A percentile compares a stretch with the other conserved stretches of the same genome.
phyloP scores from a whole-genome alignment of 2,329 filamentous ascomycete genomes.

The Sphaerulina populicola region DNA sequence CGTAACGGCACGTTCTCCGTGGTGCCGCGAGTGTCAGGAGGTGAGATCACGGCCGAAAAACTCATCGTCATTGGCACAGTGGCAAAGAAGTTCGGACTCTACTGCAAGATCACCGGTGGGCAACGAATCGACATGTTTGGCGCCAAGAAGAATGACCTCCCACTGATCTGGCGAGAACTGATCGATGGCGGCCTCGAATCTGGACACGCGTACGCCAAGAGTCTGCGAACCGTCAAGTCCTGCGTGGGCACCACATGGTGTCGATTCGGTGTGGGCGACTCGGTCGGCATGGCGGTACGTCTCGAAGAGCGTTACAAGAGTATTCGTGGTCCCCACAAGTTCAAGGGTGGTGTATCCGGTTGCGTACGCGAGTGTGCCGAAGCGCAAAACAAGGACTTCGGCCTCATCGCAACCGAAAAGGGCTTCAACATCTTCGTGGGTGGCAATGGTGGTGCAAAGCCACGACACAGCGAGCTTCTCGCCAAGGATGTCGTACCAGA shows the following conservation, averaged over 20 bases:
- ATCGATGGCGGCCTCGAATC: conserved; percentile 81
- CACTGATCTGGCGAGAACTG: conserved; percentile 71
- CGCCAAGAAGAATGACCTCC: conserved; percentile 75
- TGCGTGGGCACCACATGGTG: conserved; percentile 92
- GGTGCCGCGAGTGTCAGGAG: conserved; percentile 70
- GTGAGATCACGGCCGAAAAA: conserved; percentile 81
- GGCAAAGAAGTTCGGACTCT: conserved; percentile 73
- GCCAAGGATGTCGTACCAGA: conserved; percentile 78
- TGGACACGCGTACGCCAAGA: conserved; percentile 85
- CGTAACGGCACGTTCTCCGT: conserved; percentile 87
- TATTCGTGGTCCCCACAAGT: conserved; percentile 77
- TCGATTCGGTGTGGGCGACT: conserved; percentile 78
- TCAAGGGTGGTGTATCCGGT: conserved; percentile 77
- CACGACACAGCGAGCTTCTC: conserved; percentile 70
- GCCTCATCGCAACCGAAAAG: conserved; percentile 83
- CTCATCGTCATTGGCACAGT: conserved; percentile 76
- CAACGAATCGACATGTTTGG: conserved; percentile 92
- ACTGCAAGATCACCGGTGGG: conserved; percentile 86
- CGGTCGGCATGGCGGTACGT: conserved; percentile 80
- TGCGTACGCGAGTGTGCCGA: conserved; percentile 91
- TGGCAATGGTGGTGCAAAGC: conserved; percentile 82
- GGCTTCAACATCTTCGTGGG: conserved; percentile 89
- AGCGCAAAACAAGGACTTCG: conserved; percentile 88
- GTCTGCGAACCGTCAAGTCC: conserved; percentile 79
- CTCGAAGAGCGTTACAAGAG: conserved; percentile 88